A percentile compares a stretch with the other conserved stretches of the same genome.
phyloP scores from a whole-genome alignment of 805 yeast species.

The Pichia membranifaciens region DNA sequence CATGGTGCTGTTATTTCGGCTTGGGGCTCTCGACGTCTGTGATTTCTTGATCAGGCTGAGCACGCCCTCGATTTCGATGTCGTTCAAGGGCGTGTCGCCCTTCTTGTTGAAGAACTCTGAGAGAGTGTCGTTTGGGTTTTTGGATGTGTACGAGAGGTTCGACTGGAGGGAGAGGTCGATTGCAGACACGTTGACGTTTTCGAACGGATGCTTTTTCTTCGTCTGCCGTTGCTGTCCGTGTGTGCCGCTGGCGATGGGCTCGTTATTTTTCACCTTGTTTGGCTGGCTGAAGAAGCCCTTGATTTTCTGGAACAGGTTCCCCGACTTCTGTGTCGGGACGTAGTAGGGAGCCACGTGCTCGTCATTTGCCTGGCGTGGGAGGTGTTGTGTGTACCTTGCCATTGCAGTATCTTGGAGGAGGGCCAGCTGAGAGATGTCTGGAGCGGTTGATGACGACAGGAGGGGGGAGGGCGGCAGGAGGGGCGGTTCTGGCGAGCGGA shows the following conservation, averaged over 20 bases:
- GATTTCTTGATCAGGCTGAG: constrained; percentile 48
- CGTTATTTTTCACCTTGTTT: not conserved
- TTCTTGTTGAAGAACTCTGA: constrained; percentile 67
- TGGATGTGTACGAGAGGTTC: constrained; percentile 19
- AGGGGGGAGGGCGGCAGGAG: too few species aligned
- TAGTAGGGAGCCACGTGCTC: not conserved
- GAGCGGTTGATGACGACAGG: not conserved
- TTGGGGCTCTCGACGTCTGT: constrained; percentile 12
- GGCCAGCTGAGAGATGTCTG: not conserved
- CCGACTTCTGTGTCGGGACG: constrained; percentile 4
- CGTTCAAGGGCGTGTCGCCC: constrained; percentile 69
- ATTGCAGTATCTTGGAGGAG: not conserved
- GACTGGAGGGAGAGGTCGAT: constrained; percentile 16
- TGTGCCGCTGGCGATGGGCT: not conserved
- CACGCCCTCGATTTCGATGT: constrained; percentile 79
- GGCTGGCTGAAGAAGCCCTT: constrained; percentile 10
- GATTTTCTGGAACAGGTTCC: constrained; percentile 10
- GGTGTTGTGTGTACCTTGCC: not conserved
- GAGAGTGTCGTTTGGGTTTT: constrained; percentile 52
- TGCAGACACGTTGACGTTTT: constrained; percentile 14
- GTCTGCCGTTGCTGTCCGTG: not conserved
- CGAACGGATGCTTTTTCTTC: not conserved
- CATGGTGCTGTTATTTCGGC: constrained; percentile 11
- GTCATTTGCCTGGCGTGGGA: not conserved
- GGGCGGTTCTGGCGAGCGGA: too few species aligned